These are phyloP conservation scores for Lodderomyces parapsilosis DNA, from an alignment of 1,139 yeast species.

Conservation along the genomic window DNA sequence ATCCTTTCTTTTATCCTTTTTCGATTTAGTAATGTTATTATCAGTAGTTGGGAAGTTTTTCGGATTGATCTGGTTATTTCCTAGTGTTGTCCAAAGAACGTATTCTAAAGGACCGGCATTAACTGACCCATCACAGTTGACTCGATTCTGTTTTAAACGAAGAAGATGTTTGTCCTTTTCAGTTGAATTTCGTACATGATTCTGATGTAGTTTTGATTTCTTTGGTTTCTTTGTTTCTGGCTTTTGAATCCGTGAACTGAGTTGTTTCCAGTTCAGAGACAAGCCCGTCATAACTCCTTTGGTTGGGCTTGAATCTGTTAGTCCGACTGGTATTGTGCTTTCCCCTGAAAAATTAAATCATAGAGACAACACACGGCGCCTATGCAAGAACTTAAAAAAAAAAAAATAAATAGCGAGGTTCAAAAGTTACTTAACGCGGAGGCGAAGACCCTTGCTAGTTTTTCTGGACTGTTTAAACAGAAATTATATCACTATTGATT, in stretches of 20 bases:
- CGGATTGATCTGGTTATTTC: slow-evolving; percentile 17
- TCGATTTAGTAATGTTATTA: slow-evolving; percentile 7
- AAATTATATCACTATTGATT: too few species aligned
- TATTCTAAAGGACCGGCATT: slow-evolving; percentile 21
- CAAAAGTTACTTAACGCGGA: too few species aligned
- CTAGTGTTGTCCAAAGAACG: slow-evolving; percentile 29
- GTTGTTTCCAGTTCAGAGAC: slow-evolving; percentile 39
- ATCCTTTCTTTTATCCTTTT: slow-evolving; percentile 28
- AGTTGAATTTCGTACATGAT: slow-evolving; percentile 1
- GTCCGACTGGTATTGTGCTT: background rate
- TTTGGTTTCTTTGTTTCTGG: slow-evolving; percentile 3
- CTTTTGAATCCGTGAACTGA: slow-evolving; percentile 24
- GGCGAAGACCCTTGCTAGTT: too few species aligned
- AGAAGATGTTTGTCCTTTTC: slow-evolving; percentile 4
- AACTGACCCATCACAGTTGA: background rate
- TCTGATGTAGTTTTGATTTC: slow-evolving; percentile 4
- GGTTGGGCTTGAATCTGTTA: too few species aligned
- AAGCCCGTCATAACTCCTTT: slow-evolving; percentile 17
- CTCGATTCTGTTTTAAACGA: background rate
- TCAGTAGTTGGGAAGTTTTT: slow-evolving; percentile 17
- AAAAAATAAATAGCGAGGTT: too few species aligned
- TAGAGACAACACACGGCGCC: too few species aligned
- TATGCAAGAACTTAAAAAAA: too few species aligned
- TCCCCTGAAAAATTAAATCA: too few species aligned
- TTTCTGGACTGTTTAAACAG: too few species aligned